Evolutionary conservation across 2,329 filamentous ascomycete species (phyloP), one percentile per base, ranked within the genome.

Genomic region (Fusarium continuum): DNA sequence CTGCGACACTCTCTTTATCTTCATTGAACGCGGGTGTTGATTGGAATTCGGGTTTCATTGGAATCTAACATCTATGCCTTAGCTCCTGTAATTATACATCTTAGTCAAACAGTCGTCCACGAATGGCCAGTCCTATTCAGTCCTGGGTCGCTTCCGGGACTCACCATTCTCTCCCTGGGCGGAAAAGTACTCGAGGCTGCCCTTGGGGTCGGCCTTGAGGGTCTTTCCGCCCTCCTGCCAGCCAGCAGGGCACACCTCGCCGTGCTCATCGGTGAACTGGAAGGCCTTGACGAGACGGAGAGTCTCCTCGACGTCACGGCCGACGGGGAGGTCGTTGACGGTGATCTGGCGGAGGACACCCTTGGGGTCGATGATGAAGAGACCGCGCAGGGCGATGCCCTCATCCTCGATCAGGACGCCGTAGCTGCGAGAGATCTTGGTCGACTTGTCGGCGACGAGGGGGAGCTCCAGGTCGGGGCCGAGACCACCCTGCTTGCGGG

Each of bases 241-340:
- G 69, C 80, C 81, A 49, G 81, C 81, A 38, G 81, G 81, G 76
- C 81, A 93, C 51, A 92, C 85, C 74, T 91, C 88, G 77, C 92
- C 93, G 82, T 91, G 91, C 68, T 92, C 90, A 67, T 93, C 90
- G 11, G 91, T 91, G 80, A 94, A 91, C 76, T 93, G 91, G 75
- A 93, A 93, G 6, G 90, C 89, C 65, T 89, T 83, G 55, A 88
- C 84, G 2, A 90, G 88, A 31, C 87, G 85, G 67, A 88, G 79
- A 3, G 85, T 83, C 77, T 89, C 87, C 72, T 88, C 84, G 50
- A 89, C 87, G 65, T 83, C 82, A 65, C 87, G 85, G 58, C 87
- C 86, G 63, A 89, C 85, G 59, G 86, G 84, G 26, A 88, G 80
- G 69, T 89, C 86, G 76, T 88, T 88, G 78, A 88, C 79, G 61